Base-by-base conservation (phyloP, 768 basidiomycete genomes). In the Podaxis pistillaris region DNA sequence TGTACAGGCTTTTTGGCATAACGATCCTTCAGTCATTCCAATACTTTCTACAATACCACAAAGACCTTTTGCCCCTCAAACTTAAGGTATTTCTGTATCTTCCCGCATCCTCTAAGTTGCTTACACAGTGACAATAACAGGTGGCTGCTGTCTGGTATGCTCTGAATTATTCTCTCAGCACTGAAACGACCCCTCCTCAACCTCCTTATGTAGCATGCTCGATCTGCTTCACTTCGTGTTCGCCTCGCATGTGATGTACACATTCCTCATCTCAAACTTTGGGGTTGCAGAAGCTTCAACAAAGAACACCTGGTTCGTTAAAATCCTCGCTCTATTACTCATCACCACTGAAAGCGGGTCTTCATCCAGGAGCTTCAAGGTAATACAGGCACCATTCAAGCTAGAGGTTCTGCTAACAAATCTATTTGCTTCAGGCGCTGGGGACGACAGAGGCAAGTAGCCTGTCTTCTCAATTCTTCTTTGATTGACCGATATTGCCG, bases 251-350 rank as follows among this genome's bases (percentile, higher is more conserved):
- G 13, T 62, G 28, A 55, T 56, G 60, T 55, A 62, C 33, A 55
- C 53, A 2, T 62, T 62, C 33, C 41, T 62, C 6, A 62, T 62
- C 33, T 55, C 19, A 30, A 62, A 62, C 24, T 62, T 62, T 41
- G 60, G 52, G 1, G 11, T 26, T 4, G 53, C 30, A 2, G 44
- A 47, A 15, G 60, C 52, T 1, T 62, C 60, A 37, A 38, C 53
- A 24, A 54, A 12, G 24, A 58, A 63, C 28, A 33, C 36, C 9
- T 64, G 58, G 52, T 61, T 19, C 33, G 58, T 51, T 9, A n/a
- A 17, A 49, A 3, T 38, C n/a, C 11, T 33, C 2, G 17, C 4
- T 3, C n/a, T 2, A 9, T 17, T 24, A 30, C 7, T 7, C 15
- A 19, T n/a, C 44, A 1, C 33, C 37, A 46, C 26, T 54, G 22